These are phyloP conservation scores for Chamaecyparis obtusa DNA, from an alignment of 75 land plant species.

Conservation along the genomic window DNA sequence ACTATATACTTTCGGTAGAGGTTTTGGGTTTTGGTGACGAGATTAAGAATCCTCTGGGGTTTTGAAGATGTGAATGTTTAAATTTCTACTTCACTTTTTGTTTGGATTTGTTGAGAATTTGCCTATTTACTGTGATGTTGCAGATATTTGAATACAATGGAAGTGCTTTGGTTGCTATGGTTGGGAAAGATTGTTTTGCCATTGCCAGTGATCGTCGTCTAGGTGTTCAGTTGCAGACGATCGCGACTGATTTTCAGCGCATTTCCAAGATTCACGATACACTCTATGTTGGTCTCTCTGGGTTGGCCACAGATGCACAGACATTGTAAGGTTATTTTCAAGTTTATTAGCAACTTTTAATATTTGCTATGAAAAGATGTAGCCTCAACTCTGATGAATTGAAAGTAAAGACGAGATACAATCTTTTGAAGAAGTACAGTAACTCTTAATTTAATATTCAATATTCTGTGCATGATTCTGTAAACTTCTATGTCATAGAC, in stretches of 20 bases:
- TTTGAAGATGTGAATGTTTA: not conserved
- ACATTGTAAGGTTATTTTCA: conserved; percentile 61
- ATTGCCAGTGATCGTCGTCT: conserved; percentile 94
- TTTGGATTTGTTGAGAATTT: not conserved
- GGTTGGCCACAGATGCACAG: conserved; percentile 92
- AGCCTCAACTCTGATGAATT: not conserved
- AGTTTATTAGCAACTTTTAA: not conserved
- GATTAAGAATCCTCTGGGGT: not conserved
- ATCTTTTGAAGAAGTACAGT: not conserved
- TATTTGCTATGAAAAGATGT: conserved; percentile 6
- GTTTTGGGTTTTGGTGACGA: not conserved
- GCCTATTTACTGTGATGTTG: not conserved
- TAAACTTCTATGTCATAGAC: not conserved
- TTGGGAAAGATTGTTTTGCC: conserved; percentile 97
- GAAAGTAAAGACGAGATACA: not conserved
- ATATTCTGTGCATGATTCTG: not conserved
- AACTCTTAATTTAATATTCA: not conserved
- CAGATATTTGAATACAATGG: conserved; percentile 99
- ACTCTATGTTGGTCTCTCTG: conserved; percentile 88
- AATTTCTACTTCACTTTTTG: not conserved
- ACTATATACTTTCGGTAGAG: not conserved
- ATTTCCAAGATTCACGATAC: conserved; percentile 83
- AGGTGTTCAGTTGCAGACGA: conserved; percentile 91
- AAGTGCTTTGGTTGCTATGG: conserved; percentile 95
- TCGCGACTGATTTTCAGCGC: conserved; percentile 91